Evolutionary conservation across 768 basidiomycete genomes (phyloP).

Genomic region (Trametes elegans): DNA sequence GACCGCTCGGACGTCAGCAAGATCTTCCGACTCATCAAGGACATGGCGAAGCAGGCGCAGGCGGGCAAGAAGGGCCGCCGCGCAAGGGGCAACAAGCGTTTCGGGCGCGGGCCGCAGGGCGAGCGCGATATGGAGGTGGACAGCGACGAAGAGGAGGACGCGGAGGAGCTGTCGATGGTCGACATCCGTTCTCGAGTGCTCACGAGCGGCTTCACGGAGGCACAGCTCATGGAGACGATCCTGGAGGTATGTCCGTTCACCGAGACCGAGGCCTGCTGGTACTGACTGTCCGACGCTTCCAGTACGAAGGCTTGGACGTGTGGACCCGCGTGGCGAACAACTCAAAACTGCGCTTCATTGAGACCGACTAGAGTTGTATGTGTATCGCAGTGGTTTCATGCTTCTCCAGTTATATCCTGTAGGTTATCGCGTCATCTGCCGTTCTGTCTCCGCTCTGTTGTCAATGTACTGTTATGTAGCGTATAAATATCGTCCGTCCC

Average conservation of each 20-base stretch:
- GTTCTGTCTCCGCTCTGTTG: conserved; percentile 21
- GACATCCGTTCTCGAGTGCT: conserved; percentile 87
- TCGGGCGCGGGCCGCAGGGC: conserved; percentile 69
- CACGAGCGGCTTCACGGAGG: conserved; percentile 87
- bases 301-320: conserved; percentile 89
- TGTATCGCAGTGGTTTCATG: background rate
- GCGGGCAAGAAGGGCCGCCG: conserved; percentile 34
- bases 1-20: conserved; percentile 81
- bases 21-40: conserved; percentile 89
- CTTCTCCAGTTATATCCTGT: conserved; percentile 4
- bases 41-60: conserved; percentile 54
- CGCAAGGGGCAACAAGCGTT: conserved; percentile 45
- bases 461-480: conserved; percentile 24
- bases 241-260: conserved; percentile 52
- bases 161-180: conserved; percentile 74
- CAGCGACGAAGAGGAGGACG: conserved; percentile 43
- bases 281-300: conserved; percentile 14
- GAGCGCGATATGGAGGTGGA: conserved; percentile 72
- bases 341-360: conserved; percentile 73
- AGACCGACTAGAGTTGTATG: conserved; percentile 5
- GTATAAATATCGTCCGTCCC: conserved; percentile 23
- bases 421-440: conserved; percentile 17
- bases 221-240: conserved; percentile 84
- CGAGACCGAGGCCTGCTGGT: conserved; percentile 1
- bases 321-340: conserved; percentile 82